phyloP scores from a whole-genome alignment of 2,329 filamentous ascomycete species.

The Podosphaera aphanis region DNA sequence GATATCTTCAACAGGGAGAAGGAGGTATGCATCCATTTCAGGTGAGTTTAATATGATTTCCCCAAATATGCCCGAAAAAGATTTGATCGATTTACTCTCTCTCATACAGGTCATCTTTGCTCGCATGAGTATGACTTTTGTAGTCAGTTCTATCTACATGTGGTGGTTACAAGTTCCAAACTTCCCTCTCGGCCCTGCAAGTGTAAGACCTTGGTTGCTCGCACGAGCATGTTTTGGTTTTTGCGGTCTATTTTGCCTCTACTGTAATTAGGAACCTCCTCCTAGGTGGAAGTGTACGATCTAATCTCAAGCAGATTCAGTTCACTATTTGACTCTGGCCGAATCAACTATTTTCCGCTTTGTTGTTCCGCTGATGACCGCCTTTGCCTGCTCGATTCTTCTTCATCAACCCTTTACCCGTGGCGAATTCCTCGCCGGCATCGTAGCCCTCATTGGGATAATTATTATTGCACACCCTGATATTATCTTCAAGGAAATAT shows the following conservation, averaged over 20 bases:
- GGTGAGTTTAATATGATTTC: slow-evolving; percentile 22
- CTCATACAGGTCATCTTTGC: slow-evolving; percentile 26
- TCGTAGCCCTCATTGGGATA: slow-evolving; percentile 58
- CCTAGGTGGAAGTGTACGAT: too few species aligned
- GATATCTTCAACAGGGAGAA: slow-evolving; percentile 49
- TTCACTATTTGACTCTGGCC: slow-evolving; percentile 56
- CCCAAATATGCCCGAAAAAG: neutral
- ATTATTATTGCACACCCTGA: slow-evolving; percentile 52
- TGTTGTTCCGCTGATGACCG: slow-evolving; percentile 57
- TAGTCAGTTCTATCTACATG: slow-evolving; percentile 36
- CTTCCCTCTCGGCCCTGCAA: slow-evolving; percentile 44
- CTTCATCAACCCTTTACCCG: slow-evolving; percentile 53
- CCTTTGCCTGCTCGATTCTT: slow-evolving; percentile 55
- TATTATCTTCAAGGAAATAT: slow-evolving; percentile 7
- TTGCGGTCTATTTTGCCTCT: slow-evolving; percentile 47
- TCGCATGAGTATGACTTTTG: slow-evolving; percentile 12
- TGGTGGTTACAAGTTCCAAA: slow-evolving; percentile 42
- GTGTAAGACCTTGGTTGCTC: slow-evolving; percentile 43
- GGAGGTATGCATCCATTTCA: slow-evolving; percentile 62
- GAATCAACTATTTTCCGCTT: slow-evolving; percentile 85
- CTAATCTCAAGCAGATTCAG: slow-evolving; percentile 9
- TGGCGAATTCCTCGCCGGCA: slow-evolving; percentile 49
- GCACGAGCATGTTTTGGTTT: slow-evolving; percentile 47
- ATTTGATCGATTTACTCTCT: slow-evolving; percentile 17
- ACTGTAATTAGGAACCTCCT: slow-evolving; percentile 7